A percentile compares a stretch with the other conserved stretches of the same genome.
Conservation (phyloP, 768 basidiomycete species). For the Hirschioporus abietinus region DNA sequence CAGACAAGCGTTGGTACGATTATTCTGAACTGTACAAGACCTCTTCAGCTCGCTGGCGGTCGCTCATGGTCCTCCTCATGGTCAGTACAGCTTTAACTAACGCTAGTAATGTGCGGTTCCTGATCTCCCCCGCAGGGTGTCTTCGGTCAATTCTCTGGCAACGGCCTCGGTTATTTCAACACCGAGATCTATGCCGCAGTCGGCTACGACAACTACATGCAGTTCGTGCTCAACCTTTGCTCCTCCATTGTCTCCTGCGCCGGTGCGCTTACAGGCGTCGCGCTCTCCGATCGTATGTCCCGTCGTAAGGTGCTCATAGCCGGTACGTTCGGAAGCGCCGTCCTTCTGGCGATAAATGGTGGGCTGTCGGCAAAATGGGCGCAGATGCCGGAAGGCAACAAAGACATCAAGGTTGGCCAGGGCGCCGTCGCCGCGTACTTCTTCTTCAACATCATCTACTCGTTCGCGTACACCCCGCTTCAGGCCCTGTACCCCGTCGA, state of each 20-base stretch:
- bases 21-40: conserved; percentile 46
- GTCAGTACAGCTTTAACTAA: not conserved
- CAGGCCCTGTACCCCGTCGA: conserved; percentile 55
- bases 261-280: conserved; percentile 26
- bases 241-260: conserved; percentile 26
- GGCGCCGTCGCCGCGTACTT: conserved; percentile 30
- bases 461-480: conserved; percentile 52
- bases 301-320: conserved; percentile 26
- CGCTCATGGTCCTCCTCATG: conserved; percentile 45
- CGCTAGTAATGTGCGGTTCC: conserved; percentile 14
- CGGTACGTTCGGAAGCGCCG: conserved; percentile 24
- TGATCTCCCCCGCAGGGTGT: conserved; percentile 25
- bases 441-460: conserved; percentile 50
- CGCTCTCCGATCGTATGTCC: conserved; percentile 25
- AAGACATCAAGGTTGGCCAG: conserved; percentile 22
- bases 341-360: conserved; percentile 16
- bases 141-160: conserved; percentile 54
- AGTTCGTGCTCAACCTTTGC: conserved; percentile 30
- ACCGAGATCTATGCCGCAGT: conserved; percentile 21
- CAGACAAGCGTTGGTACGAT: conserved; percentile 55
- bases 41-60: conserved; percentile 40
- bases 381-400: conserved; percentile 19
- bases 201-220: conserved; percentile 19
- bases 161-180: conserved; percentile 43
- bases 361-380: conserved; percentile 36